A percentile compares a stretch with the other conserved stretches of the same genome.
These are phyloP conservation scores for Cyclocybe aegerita DNA, from an alignment of 768 basidiomycete genomes.

Conservation along the genomic window DNA sequence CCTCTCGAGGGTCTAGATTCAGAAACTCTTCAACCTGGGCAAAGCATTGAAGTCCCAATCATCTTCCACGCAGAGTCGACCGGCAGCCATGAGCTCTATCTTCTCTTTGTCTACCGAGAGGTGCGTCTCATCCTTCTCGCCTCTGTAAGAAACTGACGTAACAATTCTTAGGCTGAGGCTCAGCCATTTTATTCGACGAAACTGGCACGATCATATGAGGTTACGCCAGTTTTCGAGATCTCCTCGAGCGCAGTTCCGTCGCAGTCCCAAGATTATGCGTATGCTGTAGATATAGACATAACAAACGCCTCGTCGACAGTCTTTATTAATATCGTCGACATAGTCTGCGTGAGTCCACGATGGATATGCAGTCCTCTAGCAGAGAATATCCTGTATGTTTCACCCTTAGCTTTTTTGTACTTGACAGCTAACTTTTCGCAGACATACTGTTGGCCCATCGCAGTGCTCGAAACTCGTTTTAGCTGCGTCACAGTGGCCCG, in stretches of 20 bases:
- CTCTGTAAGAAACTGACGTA: neutral
- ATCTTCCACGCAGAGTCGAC: slow-evolving; percentile 48
- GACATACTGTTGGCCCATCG: slow-evolving; percentile 41
- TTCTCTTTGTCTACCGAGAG: slow-evolving; percentile 47
- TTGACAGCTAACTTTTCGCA: slow-evolving; percentile 19
- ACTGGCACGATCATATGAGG: slow-evolving; percentile 54
- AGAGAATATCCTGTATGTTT: slow-evolving; percentile 42
- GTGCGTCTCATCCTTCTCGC: slow-evolving; percentile 13
- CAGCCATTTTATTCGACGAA: slow-evolving; percentile 58
- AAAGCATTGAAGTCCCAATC: slow-evolving; percentile 50
- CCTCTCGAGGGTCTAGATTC: slow-evolving; percentile 29
- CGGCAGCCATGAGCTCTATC: slow-evolving; percentile 50
- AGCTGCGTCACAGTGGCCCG: slow-evolving; percentile 37
- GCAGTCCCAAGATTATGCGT: slow-evolving; percentile 45
- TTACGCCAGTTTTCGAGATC: slow-evolving; percentile 57
- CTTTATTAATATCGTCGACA: slow-evolving; percentile 50
- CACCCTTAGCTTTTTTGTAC: slow-evolving; percentile 3
- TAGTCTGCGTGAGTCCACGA: slow-evolving; percentile 64
- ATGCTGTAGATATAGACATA: slow-evolving; percentile 53
- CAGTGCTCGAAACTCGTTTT: slow-evolving; percentile 50
- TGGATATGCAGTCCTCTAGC: slow-evolving; percentile 58
- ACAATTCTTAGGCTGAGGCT: slow-evolving; percentile 38
- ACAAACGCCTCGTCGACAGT: slow-evolving; percentile 46
- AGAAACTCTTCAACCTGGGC: slow-evolving; percentile 42
- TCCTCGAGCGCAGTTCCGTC: slow-evolving; percentile 52